Conservation (phyloP, 192 early-diverging fungal genomes). For the Glomus cerebriforme region DNA sequence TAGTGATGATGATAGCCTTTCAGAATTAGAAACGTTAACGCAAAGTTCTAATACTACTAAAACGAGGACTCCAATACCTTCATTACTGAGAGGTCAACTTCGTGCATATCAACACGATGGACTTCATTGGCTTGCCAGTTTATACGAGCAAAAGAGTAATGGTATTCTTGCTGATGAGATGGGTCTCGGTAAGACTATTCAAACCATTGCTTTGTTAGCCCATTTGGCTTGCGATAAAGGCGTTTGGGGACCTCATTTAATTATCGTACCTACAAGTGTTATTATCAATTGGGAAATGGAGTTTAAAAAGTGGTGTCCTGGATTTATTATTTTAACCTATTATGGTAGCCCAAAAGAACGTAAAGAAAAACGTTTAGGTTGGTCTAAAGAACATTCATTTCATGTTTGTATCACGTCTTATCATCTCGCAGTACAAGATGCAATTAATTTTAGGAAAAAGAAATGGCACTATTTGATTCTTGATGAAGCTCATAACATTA, state of each 20-base stretch:
- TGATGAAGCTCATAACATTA: slow-evolving; percentile 73
- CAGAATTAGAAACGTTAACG: slow-evolving; percentile 33
- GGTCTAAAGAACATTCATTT: slow-evolving; percentile 61
- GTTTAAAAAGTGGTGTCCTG: slow-evolving; percentile 71
- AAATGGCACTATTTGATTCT: slow-evolving; percentile 69
- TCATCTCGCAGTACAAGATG: slow-evolving; percentile 62
- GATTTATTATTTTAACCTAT: slow-evolving; percentile 73
- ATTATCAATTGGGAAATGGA: slow-evolving; percentile 82
- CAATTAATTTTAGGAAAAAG: slow-evolving; percentile 57
- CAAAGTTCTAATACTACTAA: slow-evolving; percentile 36
- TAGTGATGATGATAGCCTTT: slow-evolving; percentile 40
- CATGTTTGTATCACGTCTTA: slow-evolving; percentile 69
- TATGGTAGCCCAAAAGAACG: slow-evolving; percentile 73
- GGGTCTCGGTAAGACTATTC: slow-evolving; percentile 69
- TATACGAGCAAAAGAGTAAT: slow-evolving; percentile 85
- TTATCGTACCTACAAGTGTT: slow-evolving; percentile 77
- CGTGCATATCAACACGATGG: slow-evolving; percentile 91
- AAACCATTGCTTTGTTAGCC: slow-evolving; percentile 68
- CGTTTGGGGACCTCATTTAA: slow-evolving; percentile 67
- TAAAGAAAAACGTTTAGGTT: slow-evolving; percentile 58
- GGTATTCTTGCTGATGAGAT: slow-evolving; percentile 72
- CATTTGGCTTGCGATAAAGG: slow-evolving; percentile 64
- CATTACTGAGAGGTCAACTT: slow-evolving; percentile 66
- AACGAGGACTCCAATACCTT: slow-evolving; percentile 56
- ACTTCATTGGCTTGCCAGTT: slow-evolving; percentile 84